These are phyloP conservation scores for Ganoderma sp. DNA, from an alignment of 1,284 basidiomycete genomes.

Conservation along the genomic window DNA sequence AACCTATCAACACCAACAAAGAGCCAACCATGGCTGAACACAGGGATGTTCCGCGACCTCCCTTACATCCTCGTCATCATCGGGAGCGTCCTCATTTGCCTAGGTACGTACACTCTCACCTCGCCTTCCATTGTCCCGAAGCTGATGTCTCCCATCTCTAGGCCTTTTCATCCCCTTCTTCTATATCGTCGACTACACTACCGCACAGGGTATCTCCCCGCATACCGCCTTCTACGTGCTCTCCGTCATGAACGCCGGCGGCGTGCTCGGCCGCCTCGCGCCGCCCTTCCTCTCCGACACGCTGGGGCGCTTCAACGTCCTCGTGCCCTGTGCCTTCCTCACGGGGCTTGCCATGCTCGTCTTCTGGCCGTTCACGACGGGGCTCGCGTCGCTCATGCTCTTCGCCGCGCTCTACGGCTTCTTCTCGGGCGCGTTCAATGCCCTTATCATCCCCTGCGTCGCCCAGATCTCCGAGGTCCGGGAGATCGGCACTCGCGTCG, in stretches of 20 bases:
- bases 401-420: slow-evolving; percentile 64
- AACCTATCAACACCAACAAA: slow-evolving; percentile 27
- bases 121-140: background rate
- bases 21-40: slow-evolving; percentile 37
- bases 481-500: slow-evolving; percentile 64
- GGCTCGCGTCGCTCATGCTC: slow-evolving; percentile 46
- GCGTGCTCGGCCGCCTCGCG: slow-evolving; percentile 61
- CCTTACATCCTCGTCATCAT: slow-evolving; percentile 40
- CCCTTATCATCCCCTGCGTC: slow-evolving; percentile 42
- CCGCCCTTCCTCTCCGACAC: slow-evolving; percentile 67
- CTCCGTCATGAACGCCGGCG: slow-evolving; percentile 67
- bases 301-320: slow-evolving; percentile 61
- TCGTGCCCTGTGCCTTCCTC: slow-evolving; percentile 63
- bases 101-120: slow-evolving; percentile 30
- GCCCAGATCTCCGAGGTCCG: slow-evolving; percentile 51
- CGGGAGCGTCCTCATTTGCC: slow-evolving; percentile 42
- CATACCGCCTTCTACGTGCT: slow-evolving; percentile 53
- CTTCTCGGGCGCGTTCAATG: slow-evolving; percentile 44
- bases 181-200: slow-evolving; percentile 39
- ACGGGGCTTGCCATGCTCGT: slow-evolving; percentile 61
- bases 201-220: slow-evolving; percentile 26
- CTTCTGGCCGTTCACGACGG: slow-evolving; percentile 57
- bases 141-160: background rate
- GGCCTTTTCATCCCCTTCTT: slow-evolving; percentile 65
- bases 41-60: slow-evolving; percentile 39